Base-by-base conservation (phyloP, 768 basidiomycete genomes). In the Psilocybe tampanensis region DNA sequence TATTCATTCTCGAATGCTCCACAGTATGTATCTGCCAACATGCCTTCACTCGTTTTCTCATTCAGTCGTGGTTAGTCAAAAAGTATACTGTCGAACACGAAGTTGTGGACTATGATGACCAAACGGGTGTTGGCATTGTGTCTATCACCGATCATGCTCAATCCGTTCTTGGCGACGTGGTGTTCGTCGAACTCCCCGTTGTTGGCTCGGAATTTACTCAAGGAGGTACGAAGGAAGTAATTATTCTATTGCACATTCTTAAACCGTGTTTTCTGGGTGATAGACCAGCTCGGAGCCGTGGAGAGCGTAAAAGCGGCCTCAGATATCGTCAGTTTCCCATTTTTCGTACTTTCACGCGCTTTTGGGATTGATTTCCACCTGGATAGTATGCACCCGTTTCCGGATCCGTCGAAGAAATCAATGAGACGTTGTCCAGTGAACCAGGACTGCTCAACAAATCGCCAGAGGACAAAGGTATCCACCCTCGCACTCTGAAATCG, bases 281-380 rank as follows among this genome's bases (percentile, higher is more conserved):
- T 59, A 95, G 95, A 90, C 44, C 74, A 86, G 61, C 90, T 96
- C 69, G 95, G 95, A 48, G 92, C 92, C 7, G 94, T 98, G 9
- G 95, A 97, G 73, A 96, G 94, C 60, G 95, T 97, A 55, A 98
- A 98, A 71, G 95, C 95, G 24, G 94, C 94, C 36, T 95, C 95
- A 1, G 95, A 98, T 69, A 95, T 98, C 68, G 92, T 92, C 53
- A 24, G 68, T 69, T 34, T 29, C 44, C 51, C 24, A 15, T 44
- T 39, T 50, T 12, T 49, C 52, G 4, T 6, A 55, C 17, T 34
- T 21, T 52, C 41, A 49, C 26, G 47, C 52, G 29, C 44, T 33
- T 43, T 52, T 49, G 26, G 12, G 23, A 34, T 9, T 54, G 39
- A 51, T 45, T n/a, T 50, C 22, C 33, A 47, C 21, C 23, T 55